Percentiles rank a stretch among this genome's conserved stretches.
These are phyloP conservation scores for Debaryomycetaceae sp. DNA, from an alignment of 1,139 yeast species.

Conservation along the genomic window DNA sequence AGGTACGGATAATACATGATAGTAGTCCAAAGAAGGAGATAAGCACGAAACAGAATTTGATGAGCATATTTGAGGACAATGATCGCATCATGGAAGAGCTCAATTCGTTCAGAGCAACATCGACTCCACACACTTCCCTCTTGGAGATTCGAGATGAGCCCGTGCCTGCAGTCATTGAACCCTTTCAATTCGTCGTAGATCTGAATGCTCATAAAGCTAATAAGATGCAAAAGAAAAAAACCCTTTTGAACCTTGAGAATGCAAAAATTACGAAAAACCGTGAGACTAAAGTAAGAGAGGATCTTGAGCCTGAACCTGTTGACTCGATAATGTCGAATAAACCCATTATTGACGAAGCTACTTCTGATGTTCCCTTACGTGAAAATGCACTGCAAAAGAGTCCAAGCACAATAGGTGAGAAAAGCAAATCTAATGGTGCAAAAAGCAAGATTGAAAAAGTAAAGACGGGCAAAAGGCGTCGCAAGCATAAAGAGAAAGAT, in stretches of 20 bases:
- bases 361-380: no score
- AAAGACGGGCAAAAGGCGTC: no score
- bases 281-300: no score
- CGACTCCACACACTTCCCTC: conserved; percentile 7
- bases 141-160: neutral
- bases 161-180: neutral
- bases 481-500: no score
- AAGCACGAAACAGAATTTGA: conserved; percentile 9
- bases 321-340: no score
- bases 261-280: neutral
- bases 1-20: neutral
- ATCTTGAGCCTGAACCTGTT: no score
- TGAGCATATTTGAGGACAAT: conserved; percentile 10
- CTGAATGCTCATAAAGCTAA: neutral
- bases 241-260: neutral
- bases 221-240: neutral
- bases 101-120: conserved; percentile 7
- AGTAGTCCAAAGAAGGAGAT: neutral
- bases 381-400: no score
- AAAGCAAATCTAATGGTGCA: no score
- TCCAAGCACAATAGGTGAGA: no score
- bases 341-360: no score
- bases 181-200: neutral
- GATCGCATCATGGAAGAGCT: conserved; percentile 1
- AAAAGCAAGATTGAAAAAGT: no score